Base-by-base conservation (phyloP, 768 basidiomycete species). In the Auricularia sp. region DNA sequence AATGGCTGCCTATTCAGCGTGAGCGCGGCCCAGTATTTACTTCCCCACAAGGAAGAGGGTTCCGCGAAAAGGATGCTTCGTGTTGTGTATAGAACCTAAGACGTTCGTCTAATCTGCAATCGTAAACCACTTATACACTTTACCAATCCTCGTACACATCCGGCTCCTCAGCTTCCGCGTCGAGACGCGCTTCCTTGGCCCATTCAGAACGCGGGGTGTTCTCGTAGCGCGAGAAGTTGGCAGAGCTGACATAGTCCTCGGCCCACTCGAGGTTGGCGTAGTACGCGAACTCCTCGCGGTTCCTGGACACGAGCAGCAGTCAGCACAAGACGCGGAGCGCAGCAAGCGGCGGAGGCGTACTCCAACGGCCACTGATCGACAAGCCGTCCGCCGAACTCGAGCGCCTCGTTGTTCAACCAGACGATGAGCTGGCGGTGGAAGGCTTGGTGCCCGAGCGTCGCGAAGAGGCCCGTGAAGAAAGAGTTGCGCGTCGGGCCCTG, bases 361-460 rank as follows among this genome's bases (percentile, higher is more conserved):
- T 71, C 62, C 2, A 73, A 36, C 3, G 73, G 72, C 69, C 68
- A 73, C 16, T 69, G 68, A 36, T 67, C 69, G 16, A 74, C 73
- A 13, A 74, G 67, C 8, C 72, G 67, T 14, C 66, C 71, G 7
- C 71, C 71, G 56, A 39, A 54, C 63, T 63, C 35, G 35, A 65
- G 45, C 3, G 69, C 70, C 29, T 71, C 67, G 45, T 62, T 62
- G 64, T 71, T 71, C n/a, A 71, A 29, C 71, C 71, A 71, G n/a
- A 66, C 65, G 34, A 71, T 24, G 70, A 68, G 65, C 63, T 67
- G 54, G 56, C 69, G 34, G 59, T n/a, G 54, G 65, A 69, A 7
- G 68, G 70, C 44, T 70, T 34, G 62, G 67, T 51, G 47, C 6
- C 47, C 47, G 1, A 51, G 47, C 47, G 47, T 18, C 14, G 18